Evolutionary conservation across 1,284 basidiomycete genomes (phyloP).

Genomic region (Stereum hirsutum): DNA sequence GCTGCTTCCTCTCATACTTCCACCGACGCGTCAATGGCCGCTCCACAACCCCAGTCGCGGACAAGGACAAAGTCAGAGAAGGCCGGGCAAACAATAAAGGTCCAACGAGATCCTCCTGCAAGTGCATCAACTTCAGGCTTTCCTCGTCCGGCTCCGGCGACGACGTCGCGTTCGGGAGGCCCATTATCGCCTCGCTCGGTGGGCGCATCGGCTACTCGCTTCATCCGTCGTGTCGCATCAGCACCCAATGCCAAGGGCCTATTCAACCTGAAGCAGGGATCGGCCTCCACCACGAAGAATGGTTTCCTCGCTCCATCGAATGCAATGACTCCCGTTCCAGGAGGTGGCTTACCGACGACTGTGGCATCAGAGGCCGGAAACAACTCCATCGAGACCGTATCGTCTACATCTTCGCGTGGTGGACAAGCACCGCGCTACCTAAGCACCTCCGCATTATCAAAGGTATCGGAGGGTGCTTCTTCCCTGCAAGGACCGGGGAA

Average conservation of each 20-base stretch:
- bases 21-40: constrained; percentile 13
- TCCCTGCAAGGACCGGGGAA: constrained; percentile 43
- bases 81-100: constrained; percentile 25
- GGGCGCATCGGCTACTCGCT: constrained; percentile 67
- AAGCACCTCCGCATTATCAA: constrained; percentile 7
- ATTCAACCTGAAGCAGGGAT: constrained; percentile 51
- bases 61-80: constrained; percentile 52
- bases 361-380: constrained; percentile 47
- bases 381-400: constrained; percentile 63
- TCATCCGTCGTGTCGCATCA: constrained; percentile 91
- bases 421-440: constrained; percentile 24
- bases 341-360: constrained; percentile 24
- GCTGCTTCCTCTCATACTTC: constrained; percentile 16
- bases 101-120: constrained; percentile 22
- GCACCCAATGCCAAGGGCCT: constrained; percentile 94
- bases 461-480: constrained; percentile 30
- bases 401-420: constrained; percentile 60
- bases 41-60: constrained; percentile 31
- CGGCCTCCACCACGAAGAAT: constrained; percentile 50
- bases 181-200: constrained; percentile 54
- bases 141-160: constrained; percentile 10
- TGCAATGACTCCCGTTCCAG: constrained; percentile 17
- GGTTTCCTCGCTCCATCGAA: constrained; percentile 68
- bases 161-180: constrained; percentile 25
- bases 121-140: constrained; percentile 17